phyloP scores from a whole-genome alignment of 2,329 filamentous ascomycete genomes.

The Aspergillus quadricinctus region DNA sequence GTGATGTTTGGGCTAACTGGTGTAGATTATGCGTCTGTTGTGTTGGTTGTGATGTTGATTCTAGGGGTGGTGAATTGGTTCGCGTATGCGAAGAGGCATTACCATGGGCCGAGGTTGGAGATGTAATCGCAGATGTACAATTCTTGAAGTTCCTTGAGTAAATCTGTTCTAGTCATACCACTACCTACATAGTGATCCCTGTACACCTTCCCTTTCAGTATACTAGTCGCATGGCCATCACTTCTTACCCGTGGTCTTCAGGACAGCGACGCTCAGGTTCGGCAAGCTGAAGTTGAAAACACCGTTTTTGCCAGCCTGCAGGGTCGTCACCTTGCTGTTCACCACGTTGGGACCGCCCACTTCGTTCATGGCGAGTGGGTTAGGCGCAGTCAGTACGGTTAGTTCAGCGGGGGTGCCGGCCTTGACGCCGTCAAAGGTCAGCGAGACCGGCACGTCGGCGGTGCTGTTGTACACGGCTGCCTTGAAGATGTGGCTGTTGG shows the following conservation, averaged over 20 bases:
- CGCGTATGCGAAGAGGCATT: constrained; percentile 14
- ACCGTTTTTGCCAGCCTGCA: constrained; percentile 21
- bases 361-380: constrained; percentile 29
- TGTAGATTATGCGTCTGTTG: constrained; percentile 18
- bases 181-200: background rate
- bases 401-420: constrained; percentile 32
- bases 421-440: constrained; percentile 34
- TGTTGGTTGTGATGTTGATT: constrained; percentile 16
- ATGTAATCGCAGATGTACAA: background rate
- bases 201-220: background rate
- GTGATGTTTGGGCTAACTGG: background rate
- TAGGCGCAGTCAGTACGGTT: constrained; percentile 40
- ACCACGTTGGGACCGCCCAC: constrained; percentile 21
- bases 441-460: constrained; percentile 28
- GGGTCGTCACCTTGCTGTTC: constrained; percentile 12
- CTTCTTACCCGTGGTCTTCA: constrained; percentile 11
- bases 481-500: constrained; percentile 41
- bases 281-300: constrained; percentile 25
- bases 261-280: constrained; percentile 25
- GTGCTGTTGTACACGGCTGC: constrained; percentile 49
- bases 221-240: background rate
- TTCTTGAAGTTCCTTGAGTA: background rate
- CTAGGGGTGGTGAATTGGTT: constrained; percentile 18
- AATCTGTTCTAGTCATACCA: background rate
- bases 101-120: constrained; percentile 20